phyloP scores from a whole-genome alignment of 1,284 basidiomycete genomes.

The Ceratobasidium sp. region DNA sequence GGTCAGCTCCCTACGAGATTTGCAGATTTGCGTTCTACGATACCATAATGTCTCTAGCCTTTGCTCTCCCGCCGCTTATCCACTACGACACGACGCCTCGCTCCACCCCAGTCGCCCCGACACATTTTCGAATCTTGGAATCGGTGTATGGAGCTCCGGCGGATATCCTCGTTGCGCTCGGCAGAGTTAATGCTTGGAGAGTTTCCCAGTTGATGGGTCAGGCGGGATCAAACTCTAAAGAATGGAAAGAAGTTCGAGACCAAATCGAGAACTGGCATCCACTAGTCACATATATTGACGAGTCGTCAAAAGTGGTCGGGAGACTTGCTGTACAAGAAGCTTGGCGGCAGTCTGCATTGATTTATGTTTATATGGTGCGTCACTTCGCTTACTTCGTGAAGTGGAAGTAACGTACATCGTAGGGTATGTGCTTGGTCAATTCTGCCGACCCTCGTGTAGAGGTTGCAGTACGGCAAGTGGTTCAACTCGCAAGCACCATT shows the following conservation, averaged over 20 bases:
- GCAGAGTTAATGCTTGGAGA: conserved; percentile 24
- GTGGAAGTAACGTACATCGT: not conserved
- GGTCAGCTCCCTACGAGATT: not conserved
- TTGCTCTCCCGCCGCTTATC: conserved; percentile 2
- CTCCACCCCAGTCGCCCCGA: too few relatives aligned
- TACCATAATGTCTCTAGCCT: not conserved
- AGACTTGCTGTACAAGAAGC: conserved; percentile 19
- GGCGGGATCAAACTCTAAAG: not conserved
- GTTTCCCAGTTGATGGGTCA: not conserved
- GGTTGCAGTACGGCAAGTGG: not conserved
- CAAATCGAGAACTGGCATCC: conserved; percentile 2
- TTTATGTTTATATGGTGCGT: conserved; percentile 34
- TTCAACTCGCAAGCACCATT: not conserved
- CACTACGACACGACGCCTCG: conserved; percentile 5
- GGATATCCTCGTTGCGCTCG: not conserved
- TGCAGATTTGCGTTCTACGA: conserved; percentile 16
- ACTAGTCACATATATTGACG: not conserved
- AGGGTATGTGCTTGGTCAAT: not conserved
- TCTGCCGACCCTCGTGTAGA: conserved; percentile 8
- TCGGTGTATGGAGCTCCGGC: conserved; percentile 8
- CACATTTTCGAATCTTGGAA: not conserved
- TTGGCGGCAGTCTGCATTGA: conserved; percentile 17
- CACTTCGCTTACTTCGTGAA: not conserved
- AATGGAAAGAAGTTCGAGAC: conserved; percentile 8
- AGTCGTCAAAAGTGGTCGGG: not conserved